phyloP scores from a whole-genome alignment of 305 asterid genomes.

The Fraxinus nigra region DNA sequence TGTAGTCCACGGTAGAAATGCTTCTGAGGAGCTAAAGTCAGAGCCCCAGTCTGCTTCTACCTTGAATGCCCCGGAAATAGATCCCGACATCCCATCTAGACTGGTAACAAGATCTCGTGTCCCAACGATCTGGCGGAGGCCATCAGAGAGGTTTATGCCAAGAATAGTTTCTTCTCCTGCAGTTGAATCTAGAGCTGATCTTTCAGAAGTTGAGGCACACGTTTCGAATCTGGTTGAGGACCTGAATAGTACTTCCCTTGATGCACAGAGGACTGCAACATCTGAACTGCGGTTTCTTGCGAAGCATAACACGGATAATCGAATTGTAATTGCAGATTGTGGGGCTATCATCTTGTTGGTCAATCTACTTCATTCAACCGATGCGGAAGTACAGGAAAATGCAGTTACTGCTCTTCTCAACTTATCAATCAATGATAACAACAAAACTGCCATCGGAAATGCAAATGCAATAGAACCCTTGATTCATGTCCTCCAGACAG shows the following conservation, averaged over 20 bases:
- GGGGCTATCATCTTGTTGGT: slow-evolving; percentile 72
- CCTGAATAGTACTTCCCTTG: slow-evolving; percentile 54
- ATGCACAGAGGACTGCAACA: slow-evolving; percentile 64
- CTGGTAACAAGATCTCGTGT: slow-evolving; percentile 61
- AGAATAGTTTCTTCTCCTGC: slow-evolving; percentile 68
- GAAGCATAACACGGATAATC: slow-evolving; percentile 84
- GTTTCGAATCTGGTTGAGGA: slow-evolving; percentile 68
- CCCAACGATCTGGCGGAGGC: slow-evolving; percentile 75
- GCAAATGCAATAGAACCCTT: slow-evolving; percentile 79
- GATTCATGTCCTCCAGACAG: slow-evolving; percentile 76
- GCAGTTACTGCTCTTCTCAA: slow-evolving; percentile 93
- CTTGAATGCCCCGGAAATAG: slow-evolving; percentile 49
- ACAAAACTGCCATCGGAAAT: slow-evolving; percentile 79
- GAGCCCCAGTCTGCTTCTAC: slow-evolving; percentile 56
- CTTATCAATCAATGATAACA: slow-evolving; percentile 79
- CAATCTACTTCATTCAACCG: slow-evolving; percentile 59
- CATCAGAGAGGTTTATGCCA: slow-evolving; percentile 65
- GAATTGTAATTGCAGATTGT: slow-evolving; percentile 69
- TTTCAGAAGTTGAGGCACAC: slow-evolving; percentile 65
- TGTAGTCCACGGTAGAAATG: slow-evolving; percentile 50
- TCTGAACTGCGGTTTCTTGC: slow-evolving; percentile 76
- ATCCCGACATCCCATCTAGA: slow-evolving; percentile 47
- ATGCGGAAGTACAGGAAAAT: slow-evolving; percentile 62
- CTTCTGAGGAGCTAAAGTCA: slow-evolving; percentile 56
- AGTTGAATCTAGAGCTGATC: slow-evolving; percentile 69